These are phyloP conservation scores for Zymoseptoria pseudotritici DNA, from an alignment of 2,329 filamentous ascomycete species.

Conservation along the genomic window DNA sequence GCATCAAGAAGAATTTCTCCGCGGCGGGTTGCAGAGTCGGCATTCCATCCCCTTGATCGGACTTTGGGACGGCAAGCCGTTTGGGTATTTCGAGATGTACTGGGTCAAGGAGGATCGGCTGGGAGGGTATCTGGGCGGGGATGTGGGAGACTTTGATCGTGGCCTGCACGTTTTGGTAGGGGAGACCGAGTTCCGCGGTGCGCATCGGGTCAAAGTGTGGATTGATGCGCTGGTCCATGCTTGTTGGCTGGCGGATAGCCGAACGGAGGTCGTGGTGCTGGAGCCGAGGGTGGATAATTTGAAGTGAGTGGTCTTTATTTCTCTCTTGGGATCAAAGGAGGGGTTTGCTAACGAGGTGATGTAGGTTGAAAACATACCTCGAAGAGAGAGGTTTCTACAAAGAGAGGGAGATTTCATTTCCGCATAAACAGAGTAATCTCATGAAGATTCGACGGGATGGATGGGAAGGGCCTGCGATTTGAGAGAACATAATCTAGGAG, in stretches of 20 bases:
- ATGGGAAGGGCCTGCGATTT: slow-evolving; percentile 60
- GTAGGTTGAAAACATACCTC: slow-evolving; percentile 63
- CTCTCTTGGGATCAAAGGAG: neutral
- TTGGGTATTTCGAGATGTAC: slow-evolving; percentile 96
- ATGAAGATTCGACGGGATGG: slow-evolving; percentile 72
- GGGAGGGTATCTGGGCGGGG: slow-evolving; percentile 58
- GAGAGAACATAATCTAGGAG: neutral
- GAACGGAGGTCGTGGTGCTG: slow-evolving; percentile 75
- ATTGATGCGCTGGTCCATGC: slow-evolving; percentile 81
- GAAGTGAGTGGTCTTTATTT: slow-evolving; percentile 53
- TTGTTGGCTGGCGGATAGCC: slow-evolving; percentile 66
- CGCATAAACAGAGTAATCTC: slow-evolving; percentile 86
- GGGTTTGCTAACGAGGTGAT: slow-evolving; percentile 3
- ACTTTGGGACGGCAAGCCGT: slow-evolving; percentile 89
- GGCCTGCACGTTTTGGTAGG: slow-evolving; percentile 85
- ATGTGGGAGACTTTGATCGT: slow-evolving; percentile 76
- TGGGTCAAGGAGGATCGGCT: slow-evolving; percentile 92
- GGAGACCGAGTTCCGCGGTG: slow-evolving; percentile 81
- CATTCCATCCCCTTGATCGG: slow-evolving; percentile 89
- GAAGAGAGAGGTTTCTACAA: slow-evolving; percentile 72
- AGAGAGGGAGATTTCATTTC: slow-evolving; percentile 76
- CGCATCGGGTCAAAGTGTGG: slow-evolving; percentile 72
- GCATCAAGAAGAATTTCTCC: slow-evolving; percentile 61
- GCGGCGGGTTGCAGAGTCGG: slow-evolving; percentile 53
- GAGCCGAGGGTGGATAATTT: slow-evolving; percentile 88